Evolutionary conservation across 148 eudicot species (phyloP), one percentile per base, ranked within the genome.

Genomic region (Silene conica): DNA sequence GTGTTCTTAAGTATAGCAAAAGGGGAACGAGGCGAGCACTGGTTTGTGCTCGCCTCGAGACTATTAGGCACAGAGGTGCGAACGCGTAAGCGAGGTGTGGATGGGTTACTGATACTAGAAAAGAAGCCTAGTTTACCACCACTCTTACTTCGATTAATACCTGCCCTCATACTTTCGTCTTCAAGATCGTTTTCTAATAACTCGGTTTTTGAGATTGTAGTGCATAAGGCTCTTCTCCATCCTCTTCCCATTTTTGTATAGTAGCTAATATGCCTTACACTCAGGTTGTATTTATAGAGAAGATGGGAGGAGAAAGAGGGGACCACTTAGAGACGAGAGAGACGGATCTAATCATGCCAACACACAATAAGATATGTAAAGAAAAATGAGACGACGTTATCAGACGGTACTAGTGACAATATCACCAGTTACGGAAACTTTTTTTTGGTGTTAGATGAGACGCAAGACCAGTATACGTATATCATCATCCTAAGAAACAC

Each of bases 201-300:
- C 41, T 80, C 70, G 0, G 43, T 57, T 1, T 52, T 84, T n/a
- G 91, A 88, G 74, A 84, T 75, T 18, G 97, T 85, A 1, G 89
- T 89, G 81, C 98, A 94, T 69, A 94, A 94, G 26, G 93, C 98
- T 83, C 90, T 81, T 76, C 98, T 85, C 97, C 98, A 94, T 12
- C 93, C 93, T 19, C 84, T 87, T 0, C 96, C 96, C 97, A 92
- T 2, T 4, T 20, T 18, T 54, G 25, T 57, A n/a, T 28, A 28
- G n/a, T 64, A 50, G 20, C 9, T 15, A 12, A 0, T 11, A 38
- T 28, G 67, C 12, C 55, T 50, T 50, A 15, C 9, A 34, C 19
- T 56, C 20, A 55, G 28, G 34, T 55, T 20, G 59, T 25, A 48
- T 20, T 21, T 63, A 18, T 15, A 54, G 34, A 56, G 45, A 13